These are phyloP conservation scores for Lotus japonicus DNA, from an alignment of 306 rosid species.

Conservation along the genomic window DNA sequence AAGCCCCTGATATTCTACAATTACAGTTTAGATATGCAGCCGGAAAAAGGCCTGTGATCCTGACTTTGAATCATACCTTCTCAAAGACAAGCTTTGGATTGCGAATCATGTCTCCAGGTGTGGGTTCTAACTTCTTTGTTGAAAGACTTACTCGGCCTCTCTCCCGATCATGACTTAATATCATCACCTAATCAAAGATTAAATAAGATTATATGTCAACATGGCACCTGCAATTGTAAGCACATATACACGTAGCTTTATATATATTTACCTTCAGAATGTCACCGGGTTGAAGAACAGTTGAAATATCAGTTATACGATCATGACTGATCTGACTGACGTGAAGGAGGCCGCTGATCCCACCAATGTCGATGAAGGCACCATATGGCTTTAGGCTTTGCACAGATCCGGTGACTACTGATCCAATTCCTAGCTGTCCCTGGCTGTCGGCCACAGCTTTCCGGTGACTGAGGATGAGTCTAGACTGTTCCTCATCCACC, in stretches of 20 bases:
- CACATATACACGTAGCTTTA: not conserved
- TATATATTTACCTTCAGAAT: constrained; percentile 62
- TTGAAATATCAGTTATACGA: no score
- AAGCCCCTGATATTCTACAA: not conserved
- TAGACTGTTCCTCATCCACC: constrained; percentile 89
- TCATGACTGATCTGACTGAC: no score
- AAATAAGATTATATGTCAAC: not conserved
- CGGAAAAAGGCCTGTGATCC: not conserved
- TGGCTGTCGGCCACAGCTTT: constrained; percentile 95
- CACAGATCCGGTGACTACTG: constrained; percentile 87
- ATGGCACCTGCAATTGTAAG: not conserved
- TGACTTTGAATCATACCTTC: constrained; percentile 60
- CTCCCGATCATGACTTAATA: no score
- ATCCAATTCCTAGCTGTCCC: constrained; percentile 95
- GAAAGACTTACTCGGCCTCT: no score
- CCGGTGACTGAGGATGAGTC: constrained; percentile 93
- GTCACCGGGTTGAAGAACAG: constrained; percentile 32
- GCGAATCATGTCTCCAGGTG: constrained; percentile 87
- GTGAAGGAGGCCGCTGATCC: no score
- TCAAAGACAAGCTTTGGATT: constrained; percentile 90
- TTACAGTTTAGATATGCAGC: not conserved
- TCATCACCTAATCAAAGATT: constrained; percentile 73
- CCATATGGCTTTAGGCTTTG: constrained; percentile 91
- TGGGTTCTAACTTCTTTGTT: no score
- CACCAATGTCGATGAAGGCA: no score